phyloP scores from a whole-genome alignment of 371 early-diverging fungal genomes.

The Mortierella sp. region DNA sequence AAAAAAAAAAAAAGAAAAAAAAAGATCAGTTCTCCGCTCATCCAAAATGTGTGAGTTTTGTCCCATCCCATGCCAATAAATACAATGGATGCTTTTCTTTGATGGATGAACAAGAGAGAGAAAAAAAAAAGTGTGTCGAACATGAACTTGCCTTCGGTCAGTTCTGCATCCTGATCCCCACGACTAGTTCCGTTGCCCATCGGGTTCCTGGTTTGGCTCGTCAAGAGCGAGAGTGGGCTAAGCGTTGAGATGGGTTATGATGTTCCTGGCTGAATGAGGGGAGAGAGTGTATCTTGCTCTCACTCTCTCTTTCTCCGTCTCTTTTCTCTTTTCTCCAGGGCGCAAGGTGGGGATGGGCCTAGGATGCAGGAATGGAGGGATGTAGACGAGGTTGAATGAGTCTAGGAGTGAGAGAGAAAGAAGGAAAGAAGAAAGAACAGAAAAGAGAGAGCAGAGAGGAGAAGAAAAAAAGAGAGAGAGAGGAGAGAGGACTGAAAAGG shows the following conservation, averaged over 20 bases:
- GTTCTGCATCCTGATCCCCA: constrained; percentile 31
- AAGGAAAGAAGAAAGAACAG: background rate
- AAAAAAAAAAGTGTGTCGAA: background rate
- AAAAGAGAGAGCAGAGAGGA: background rate
- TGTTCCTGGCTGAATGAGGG: background rate
- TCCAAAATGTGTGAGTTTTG: background rate
- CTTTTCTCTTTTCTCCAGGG: no score
- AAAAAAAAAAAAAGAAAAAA: background rate
- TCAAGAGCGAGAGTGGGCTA: no score
- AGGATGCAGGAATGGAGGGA: no score
- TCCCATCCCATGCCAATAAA: background rate
- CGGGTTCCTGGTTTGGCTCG: background rate
- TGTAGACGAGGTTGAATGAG: background rate
- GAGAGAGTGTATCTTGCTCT: background rate
- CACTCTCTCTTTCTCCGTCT: no score
- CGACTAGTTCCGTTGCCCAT: constrained; percentile 46
- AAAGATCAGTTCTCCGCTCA: background rate
- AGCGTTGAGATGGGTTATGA: no score
- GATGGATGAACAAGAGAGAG: no score
- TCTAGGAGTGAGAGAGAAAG: background rate
- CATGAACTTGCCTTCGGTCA: constrained; percentile 38
- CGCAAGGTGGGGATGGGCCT: no score
- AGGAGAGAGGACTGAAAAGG: constrained; percentile 3
- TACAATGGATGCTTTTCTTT: no score
- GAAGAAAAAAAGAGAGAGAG: background rate